Percentiles rank a stretch among this genome's conserved stretches.
Conservation (phyloP, 75 land plant species). For the Selaginella tamariscina region DNA sequence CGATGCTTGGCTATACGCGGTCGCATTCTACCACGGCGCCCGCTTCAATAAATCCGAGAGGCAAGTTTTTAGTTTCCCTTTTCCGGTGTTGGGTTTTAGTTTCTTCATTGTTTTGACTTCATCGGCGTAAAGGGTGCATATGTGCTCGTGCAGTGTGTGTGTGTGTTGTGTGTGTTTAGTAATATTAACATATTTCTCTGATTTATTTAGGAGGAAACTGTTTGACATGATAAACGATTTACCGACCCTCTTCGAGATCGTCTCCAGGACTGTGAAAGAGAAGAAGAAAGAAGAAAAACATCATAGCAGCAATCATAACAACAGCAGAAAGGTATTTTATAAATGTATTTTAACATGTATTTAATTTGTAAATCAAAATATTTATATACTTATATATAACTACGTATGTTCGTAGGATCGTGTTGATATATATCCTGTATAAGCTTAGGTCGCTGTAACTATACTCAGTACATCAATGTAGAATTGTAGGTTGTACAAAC, state of each 20-base stretch:
- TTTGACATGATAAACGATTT: not conserved
- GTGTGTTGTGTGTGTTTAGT: not conserved
- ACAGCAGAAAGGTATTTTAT: not conserved
- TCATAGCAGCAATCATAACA: not conserved
- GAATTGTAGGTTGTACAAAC: too few relatives aligned
- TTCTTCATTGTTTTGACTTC: not conserved
- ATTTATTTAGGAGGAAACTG: not conserved
- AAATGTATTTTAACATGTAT: too few relatives aligned
- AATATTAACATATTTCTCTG: not conserved
- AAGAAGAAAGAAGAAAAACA: too few relatives aligned
- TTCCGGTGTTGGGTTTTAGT: not conserved
- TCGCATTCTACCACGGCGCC: conserved; percentile 9
- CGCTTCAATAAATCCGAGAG: conserved; percentile 4
- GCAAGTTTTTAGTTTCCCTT: not conserved
- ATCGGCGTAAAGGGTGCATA: too few relatives aligned
- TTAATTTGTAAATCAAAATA: too few relatives aligned
- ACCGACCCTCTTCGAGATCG: not conserved
- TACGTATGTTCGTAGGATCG: too few relatives aligned
- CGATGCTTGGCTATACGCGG: conserved; percentile 2
- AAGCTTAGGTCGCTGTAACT: too few relatives aligned
- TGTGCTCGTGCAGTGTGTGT: not conserved
- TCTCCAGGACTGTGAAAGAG: not conserved
- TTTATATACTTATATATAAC: too few relatives aligned
- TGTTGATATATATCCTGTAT: too few relatives aligned
- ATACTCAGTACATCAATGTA: too few relatives aligned